These are phyloP conservation scores for Fusarium algeriense DNA, from an alignment of 2,329 filamentous ascomycete species.

Conservation along the genomic window DNA sequence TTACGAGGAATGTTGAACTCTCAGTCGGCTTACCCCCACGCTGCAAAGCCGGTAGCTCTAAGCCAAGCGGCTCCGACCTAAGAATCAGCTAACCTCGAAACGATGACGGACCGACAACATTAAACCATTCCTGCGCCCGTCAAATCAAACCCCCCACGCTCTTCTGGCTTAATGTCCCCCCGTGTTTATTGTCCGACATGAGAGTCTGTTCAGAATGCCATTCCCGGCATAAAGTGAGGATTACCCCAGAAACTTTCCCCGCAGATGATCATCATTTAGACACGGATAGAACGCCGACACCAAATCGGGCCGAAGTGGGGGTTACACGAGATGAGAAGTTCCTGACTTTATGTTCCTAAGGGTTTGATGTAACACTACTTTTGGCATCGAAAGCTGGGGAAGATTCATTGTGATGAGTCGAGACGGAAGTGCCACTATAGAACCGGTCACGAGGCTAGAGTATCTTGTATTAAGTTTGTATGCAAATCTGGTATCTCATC, in stretches of 20 bases:
- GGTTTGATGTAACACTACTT: fast-evolving
- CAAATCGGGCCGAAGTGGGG: neutral
- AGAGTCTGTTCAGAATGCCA: neutral
- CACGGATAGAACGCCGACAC: constrained; percentile 2
- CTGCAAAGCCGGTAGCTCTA: fast-evolving
- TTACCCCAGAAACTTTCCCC: constrained; percentile 6
- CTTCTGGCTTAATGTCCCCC: neutral
- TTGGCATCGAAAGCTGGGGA: neutral
- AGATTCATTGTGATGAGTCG: no score
- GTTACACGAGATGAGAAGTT: neutral
- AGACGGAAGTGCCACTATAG: no score
- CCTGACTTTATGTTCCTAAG: neutral
- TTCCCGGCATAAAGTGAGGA: neutral
- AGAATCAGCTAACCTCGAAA: neutral
- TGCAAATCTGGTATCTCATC: no score
- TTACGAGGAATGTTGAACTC: neutral
- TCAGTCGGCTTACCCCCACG: neutral
- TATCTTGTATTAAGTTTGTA: no score
- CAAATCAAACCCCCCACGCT: neutral
- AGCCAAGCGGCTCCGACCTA: neutral
- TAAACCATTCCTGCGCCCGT: neutral
- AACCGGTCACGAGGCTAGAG: no score
- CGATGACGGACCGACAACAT: neutral
- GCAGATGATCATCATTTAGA: neutral
- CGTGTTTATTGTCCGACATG: constrained; percentile 15